phyloP scores from a whole-genome alignment of 1,284 basidiomycete genomes.

The Inonotus obliquus region DNA sequence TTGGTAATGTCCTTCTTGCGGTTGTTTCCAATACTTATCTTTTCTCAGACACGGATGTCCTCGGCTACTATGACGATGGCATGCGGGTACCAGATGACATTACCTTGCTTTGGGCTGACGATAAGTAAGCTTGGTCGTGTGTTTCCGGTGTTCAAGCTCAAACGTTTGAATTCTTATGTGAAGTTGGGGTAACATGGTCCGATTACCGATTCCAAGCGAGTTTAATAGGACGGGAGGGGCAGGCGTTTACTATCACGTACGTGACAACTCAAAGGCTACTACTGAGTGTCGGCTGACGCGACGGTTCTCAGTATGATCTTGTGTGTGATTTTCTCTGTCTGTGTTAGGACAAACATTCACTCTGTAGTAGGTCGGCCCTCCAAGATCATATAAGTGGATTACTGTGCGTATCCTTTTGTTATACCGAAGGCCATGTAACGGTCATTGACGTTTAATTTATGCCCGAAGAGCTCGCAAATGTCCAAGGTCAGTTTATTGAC shows the following conservation, averaged over 20 bases:
- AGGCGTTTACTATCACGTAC: slow-evolving; percentile 65
- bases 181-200: slow-evolving; percentile 58
- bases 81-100: slow-evolving; percentile 53
- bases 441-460: background rate
- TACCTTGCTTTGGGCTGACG: slow-evolving; percentile 56
- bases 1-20: slow-evolving; percentile 28
- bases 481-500: slow-evolving; percentile 31
- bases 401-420: slow-evolving; percentile 35
- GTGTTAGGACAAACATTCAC: background rate
- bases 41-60: slow-evolving; percentile 51
- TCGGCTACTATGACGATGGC: slow-evolving; percentile 62
- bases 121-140: slow-evolving; percentile 40
- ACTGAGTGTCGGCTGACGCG: background rate
- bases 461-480: slow-evolving; percentile 38
- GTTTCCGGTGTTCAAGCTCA: background rate
- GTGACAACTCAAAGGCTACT: slow-evolving; percentile 20
- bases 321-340: slow-evolving; percentile 25
- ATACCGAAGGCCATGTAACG: background rate
- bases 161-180: background rate
- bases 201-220: slow-evolving; percentile 47
- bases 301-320: slow-evolving; percentile 38
- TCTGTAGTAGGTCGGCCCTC: slow-evolving; percentile 41
- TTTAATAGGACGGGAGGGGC: slow-evolving; percentile 57
- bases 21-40: background rate
- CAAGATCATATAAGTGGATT: slow-evolving; percentile 60